Percentiles rank a stretch among this genome's conserved stretches.
These are phyloP conservation scores for Tympanopsis confertula DNA, from an alignment of 2,329 filamentous ascomycete genomes.

Conservation along the genomic window DNA sequence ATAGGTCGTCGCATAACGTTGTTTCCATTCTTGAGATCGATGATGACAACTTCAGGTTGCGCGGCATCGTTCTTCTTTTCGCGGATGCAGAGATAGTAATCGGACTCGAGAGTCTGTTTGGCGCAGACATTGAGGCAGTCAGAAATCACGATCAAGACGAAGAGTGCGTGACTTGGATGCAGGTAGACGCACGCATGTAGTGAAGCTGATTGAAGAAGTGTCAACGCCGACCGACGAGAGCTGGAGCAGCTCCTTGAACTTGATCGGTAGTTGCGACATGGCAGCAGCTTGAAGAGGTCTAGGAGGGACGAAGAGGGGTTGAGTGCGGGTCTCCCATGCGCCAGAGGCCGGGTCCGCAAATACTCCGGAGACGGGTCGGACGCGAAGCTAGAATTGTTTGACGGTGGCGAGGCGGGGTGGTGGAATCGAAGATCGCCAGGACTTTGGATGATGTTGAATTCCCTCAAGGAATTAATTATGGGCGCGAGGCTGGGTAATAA, in stretches of 20 bases:
- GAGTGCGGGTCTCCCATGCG: too few relatives aligned
- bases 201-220: constrained; percentile 56
- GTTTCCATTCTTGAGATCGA: constrained; percentile 96
- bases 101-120: constrained; percentile 85
- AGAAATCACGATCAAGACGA: background rate
- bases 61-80: constrained; percentile 80
- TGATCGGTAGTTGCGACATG: constrained; percentile 71
- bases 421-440: too few relatives aligned
- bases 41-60: constrained; percentile 86
- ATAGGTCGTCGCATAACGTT: constrained; percentile 89
- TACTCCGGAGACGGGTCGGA: too few relatives aligned
- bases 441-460: too few relatives aligned
- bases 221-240: constrained; percentile 36
- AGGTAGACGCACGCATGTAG: constrained; percentile 57
- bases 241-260: constrained; percentile 84
- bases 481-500: too few relatives aligned
- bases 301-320: too few relatives aligned
- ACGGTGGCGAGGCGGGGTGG: too few relatives aligned
- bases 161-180: too few relatives aligned
- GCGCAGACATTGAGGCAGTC: constrained; percentile 5
- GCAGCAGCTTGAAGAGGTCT: too few relatives aligned
- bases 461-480: too few relatives aligned
- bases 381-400: too few relatives aligned
- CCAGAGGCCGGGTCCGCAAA: too few relatives aligned
- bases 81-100: constrained; percentile 89